Conservation (phyloP, 1,284 basidiomycete genomes). For the Papiliotrema laurentii region DNA sequence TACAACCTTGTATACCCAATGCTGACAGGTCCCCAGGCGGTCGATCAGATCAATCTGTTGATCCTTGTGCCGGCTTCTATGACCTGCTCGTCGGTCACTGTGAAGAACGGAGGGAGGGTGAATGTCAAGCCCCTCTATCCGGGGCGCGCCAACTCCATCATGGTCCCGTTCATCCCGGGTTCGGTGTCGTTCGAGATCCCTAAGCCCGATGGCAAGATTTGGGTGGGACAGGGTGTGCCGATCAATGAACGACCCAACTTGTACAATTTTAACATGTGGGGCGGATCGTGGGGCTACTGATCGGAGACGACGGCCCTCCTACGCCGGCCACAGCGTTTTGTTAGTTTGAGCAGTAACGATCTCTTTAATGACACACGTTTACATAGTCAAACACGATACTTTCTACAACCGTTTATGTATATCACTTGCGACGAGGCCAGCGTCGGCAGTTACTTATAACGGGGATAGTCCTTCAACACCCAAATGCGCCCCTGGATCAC, state of each 20-base stretch:
- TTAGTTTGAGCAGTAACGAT: background rate
- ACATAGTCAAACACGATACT: no score
- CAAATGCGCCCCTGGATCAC: no score
- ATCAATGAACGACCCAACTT: constrained; percentile 16
- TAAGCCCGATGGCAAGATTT: constrained; percentile 12
- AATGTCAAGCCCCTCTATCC: constrained; percentile 3
- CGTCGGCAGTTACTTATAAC: no score
- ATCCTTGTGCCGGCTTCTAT: constrained; percentile 18
- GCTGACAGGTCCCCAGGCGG: constrained; percentile 26
- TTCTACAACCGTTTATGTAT: no score
- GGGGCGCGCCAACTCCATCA: constrained; percentile 23
- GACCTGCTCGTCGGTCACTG: background rate
- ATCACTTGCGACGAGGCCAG: no score
- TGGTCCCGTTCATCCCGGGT: constrained; percentile 33
- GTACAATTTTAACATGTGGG: constrained; percentile 49
- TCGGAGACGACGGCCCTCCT: background rate
- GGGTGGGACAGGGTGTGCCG: constrained; percentile 24
- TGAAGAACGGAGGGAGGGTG: constrained; percentile 16
- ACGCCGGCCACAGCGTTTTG: background rate
- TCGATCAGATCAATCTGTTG: constrained; percentile 42
- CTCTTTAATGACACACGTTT: no score
- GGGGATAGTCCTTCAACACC: no score
- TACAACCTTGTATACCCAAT: background rate
- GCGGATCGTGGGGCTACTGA: constrained; percentile 22
- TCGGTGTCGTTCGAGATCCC: constrained; percentile 29